These are phyloP conservation scores for Oligophagozyma castellii DNA, from an alignment of 1,139 yeast genomes.

Conservation along the genomic window DNA sequence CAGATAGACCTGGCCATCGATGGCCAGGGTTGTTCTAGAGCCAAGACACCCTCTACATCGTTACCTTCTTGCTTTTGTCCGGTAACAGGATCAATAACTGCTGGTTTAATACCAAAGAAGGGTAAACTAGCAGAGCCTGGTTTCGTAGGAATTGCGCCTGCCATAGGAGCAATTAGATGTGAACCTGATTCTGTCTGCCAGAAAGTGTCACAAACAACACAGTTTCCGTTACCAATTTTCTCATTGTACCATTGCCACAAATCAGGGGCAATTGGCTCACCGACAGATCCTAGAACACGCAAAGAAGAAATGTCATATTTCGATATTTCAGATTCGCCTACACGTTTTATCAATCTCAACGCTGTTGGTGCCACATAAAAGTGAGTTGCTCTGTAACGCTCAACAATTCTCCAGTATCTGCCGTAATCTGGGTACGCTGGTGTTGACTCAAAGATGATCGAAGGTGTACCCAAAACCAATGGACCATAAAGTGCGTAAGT, in stretches of 20 bases:
- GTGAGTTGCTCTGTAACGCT: constrained; percentile 86
- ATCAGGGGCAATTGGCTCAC: constrained; percentile 97
- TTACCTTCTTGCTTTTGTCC: constrained; percentile 77
- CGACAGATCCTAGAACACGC: constrained; percentile 94
- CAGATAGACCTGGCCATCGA: constrained; percentile 96
- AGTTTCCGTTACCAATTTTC: constrained; percentile 76
- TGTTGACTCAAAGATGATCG: constrained; percentile 92
- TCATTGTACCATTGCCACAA: constrained; percentile 98
- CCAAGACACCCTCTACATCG: constrained; percentile 93
- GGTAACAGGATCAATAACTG: constrained; percentile 80
- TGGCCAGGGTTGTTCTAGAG: constrained; percentile 87
- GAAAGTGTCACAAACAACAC: constrained; percentile 85
- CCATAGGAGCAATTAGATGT: constrained; percentile 87
- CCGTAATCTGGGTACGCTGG: constrained; percentile 97
- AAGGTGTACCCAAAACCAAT: constrained; percentile 72
- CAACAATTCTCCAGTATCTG: constrained; percentile 93
- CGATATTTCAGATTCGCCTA: constrained; percentile 74
- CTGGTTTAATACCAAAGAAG: constrained; percentile 86
- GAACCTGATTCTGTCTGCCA: constrained; percentile 99
- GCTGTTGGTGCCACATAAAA: constrained; percentile 99
- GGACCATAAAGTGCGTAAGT: constrained; percentile 95
- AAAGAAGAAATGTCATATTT: constrained; percentile 82
- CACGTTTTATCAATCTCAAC: constrained; percentile 83
- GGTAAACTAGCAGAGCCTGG: constrained; percentile 97
- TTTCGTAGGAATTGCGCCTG: constrained; percentile 89